A percentile compares a stretch with the other conserved stretches of the same genome.
Evolutionary conservation across 495 filamentous ascomycete genomes (phyloP).

Genomic region (Penicillium egyptiacum): DNA sequence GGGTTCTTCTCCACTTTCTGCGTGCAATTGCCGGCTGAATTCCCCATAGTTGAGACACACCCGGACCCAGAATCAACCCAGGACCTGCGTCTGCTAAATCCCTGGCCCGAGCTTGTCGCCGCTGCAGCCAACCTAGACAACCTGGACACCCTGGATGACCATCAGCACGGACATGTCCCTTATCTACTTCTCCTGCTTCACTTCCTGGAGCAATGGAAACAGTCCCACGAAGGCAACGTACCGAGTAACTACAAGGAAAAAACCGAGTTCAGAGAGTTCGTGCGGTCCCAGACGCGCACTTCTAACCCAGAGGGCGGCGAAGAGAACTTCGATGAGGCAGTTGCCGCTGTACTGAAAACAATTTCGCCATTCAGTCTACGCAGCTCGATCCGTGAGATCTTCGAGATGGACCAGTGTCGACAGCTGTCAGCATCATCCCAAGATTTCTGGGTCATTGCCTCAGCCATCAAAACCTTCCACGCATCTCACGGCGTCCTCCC

Average conservation of each 20-base stretch:
- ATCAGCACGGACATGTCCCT: constrained; percentile 90
- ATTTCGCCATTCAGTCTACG: constrained; percentile 66
- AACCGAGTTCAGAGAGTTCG: constrained; percentile 69
- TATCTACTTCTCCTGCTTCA: constrained; percentile 82
- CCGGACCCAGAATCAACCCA: constrained; percentile 82
- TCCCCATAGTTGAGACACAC: constrained; percentile 96
- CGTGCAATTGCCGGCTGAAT: constrained; percentile 68
- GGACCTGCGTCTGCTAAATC: constrained; percentile 80
- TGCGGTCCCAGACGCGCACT: constrained; percentile 64
- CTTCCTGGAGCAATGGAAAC: constrained; percentile 84
- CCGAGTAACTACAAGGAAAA: constrained; percentile 85
- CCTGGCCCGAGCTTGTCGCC: constrained; percentile 79
- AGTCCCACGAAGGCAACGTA: constrained; percentile 62
- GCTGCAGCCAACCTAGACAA: constrained; percentile 60
- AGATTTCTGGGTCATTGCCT: constrained; percentile 87
- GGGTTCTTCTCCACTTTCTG: constrained; percentile 89
- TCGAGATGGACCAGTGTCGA: constrained; percentile 63
- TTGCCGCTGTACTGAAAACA: constrained; percentile 80
- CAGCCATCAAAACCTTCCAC: constrained; percentile 77
- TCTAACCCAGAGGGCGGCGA: constrained; percentile 84
- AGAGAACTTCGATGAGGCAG: constrained; percentile 96
- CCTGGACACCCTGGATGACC: constrained; percentile 69
- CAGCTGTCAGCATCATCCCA: constrained; percentile 42
- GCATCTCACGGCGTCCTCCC: constrained; percentile 68
- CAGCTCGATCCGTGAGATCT: constrained; percentile 71